These are phyloP conservation scores for Tulasnella sp. DNA, from an alignment of 768 basidiomycete genomes.

Conservation along the genomic window DNA sequence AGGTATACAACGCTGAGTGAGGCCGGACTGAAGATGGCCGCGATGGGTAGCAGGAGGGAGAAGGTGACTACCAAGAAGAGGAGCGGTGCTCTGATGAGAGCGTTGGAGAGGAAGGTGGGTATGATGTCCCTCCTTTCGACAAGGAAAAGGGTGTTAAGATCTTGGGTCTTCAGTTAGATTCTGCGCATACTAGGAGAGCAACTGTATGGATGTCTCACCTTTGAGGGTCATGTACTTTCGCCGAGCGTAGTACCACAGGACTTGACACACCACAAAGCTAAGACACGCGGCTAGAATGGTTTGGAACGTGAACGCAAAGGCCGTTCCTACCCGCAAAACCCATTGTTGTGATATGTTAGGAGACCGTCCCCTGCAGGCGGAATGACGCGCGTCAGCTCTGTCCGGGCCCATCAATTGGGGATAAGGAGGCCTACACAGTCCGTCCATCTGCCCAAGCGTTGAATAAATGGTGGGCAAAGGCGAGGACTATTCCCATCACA, in stretches of 20 bases:
- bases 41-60: background rate
- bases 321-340: background rate
- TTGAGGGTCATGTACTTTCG: background rate
- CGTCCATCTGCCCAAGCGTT: background rate
- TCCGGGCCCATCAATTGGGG: background rate
- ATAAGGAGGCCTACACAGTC: background rate
- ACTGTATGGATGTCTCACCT: background rate
- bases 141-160: background rate
- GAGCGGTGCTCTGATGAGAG: background rate
- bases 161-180: background rate
- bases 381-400: background rate
- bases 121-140: background rate
- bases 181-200: background rate
- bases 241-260: background rate
- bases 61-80: background rate
- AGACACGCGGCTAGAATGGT: background rate
- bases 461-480: background rate
- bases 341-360: background rate
- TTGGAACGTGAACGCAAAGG: background rate
- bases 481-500: background rate
- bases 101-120: background rate
- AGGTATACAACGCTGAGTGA: background rate
- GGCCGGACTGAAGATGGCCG: background rate
- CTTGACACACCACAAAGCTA: background rate
- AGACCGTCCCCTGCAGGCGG: background rate